These are phyloP conservation scores for Aspergillus candidus DNA, from an alignment of 2,329 filamentous ascomycete species.

Conservation along the genomic window DNA sequence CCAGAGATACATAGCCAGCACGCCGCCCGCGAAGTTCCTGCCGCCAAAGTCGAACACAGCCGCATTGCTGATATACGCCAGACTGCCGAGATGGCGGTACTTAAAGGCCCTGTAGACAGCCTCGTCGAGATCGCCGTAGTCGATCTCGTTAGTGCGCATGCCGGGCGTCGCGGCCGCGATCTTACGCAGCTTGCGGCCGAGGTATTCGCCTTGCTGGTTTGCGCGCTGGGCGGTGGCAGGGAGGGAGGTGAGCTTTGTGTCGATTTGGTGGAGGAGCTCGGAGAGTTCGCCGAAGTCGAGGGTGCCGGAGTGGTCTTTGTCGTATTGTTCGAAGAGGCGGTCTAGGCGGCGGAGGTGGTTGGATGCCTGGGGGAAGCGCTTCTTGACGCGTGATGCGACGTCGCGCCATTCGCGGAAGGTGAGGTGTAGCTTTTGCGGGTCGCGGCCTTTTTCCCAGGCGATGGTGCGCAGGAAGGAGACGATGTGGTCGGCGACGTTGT, in stretches of 20 bases:
- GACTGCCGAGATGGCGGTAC: slow-evolving; percentile 82
- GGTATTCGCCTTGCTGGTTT: slow-evolving; percentile 90
- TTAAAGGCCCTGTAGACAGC: slow-evolving; percentile 91
- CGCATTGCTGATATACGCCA: slow-evolving; percentile 94
- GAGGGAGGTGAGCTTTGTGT: slow-evolving; percentile 86
- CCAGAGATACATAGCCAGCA: slow-evolving; percentile 95
- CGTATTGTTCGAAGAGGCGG: slow-evolving; percentile 83
- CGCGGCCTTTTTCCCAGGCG: slow-evolving; percentile 85
- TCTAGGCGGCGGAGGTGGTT: slow-evolving; percentile 84
- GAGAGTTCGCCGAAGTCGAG: slow-evolving; percentile 89
- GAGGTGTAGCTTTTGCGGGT: slow-evolving; percentile 81
- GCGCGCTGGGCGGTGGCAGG: slow-evolving; percentile 94
- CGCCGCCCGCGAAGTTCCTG: slow-evolving; percentile 69
- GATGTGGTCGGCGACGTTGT: slow-evolving; percentile 90
- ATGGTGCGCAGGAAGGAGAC: slow-evolving; percentile 81
- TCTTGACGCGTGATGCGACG: slow-evolving; percentile 76
- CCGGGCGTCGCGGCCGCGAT: slow-evolving; percentile 72
- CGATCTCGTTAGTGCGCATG: slow-evolving; percentile 69
- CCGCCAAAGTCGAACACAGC: slow-evolving; percentile 89
- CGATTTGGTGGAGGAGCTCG: slow-evolving; percentile 85
- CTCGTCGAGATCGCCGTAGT: slow-evolving; percentile 85
- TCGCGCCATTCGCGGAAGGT: slow-evolving; percentile 82
- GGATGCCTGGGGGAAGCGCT: slow-evolving; percentile 83
- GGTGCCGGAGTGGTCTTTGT: slow-evolving; percentile 86
- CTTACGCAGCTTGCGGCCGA: slow-evolving; percentile 91